These are phyloP conservation scores for Lolium rigidum DNA, from an alignment of 176 grass and related monocot genomes.

Conservation along the genomic window DNA sequence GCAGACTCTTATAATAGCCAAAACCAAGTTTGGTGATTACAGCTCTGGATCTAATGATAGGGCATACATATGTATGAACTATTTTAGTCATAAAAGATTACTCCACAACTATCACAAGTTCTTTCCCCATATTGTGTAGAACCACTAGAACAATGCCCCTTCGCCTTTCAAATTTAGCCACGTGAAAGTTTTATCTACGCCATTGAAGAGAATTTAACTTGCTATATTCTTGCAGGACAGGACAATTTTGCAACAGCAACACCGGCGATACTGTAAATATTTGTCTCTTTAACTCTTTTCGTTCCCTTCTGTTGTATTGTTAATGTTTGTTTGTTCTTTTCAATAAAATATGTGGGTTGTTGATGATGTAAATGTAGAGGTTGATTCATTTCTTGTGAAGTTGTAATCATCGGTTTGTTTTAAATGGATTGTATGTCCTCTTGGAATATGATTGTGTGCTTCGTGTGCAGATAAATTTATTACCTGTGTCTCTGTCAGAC, in stretches of 20 bases:
- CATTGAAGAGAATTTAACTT: not conserved
- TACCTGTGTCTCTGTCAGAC: not conserved
- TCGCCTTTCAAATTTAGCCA: not conserved
- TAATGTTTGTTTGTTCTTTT: conserved; percentile 37
- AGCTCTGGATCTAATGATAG: not conserved
- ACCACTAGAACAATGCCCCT: not conserved
- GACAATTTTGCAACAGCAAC: not conserved
- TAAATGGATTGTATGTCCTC: not conserved
- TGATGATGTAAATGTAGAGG: conserved; percentile 28
- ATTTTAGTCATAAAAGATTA: not conserved
- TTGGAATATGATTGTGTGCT: not conserved
- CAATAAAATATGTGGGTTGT: not conserved
- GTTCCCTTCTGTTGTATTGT: not conserved
- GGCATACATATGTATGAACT: not conserved
- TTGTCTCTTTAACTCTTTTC: not conserved
- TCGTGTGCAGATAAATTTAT: not conserved
- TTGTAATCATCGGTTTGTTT: not conserved
- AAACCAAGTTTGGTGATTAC: not conserved
- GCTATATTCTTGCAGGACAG: conserved; percentile 35
- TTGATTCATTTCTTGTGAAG: not conserved
- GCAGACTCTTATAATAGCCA: not conserved
- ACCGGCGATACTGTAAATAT: conserved; percentile 36
- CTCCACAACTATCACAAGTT: not conserved
- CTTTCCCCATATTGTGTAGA: not conserved
- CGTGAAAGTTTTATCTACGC: conserved; percentile 4